These are phyloP conservation scores for Golubevia sp. DNA, from an alignment of 1,284 basidiomycete genomes.

Conservation along the genomic window DNA sequence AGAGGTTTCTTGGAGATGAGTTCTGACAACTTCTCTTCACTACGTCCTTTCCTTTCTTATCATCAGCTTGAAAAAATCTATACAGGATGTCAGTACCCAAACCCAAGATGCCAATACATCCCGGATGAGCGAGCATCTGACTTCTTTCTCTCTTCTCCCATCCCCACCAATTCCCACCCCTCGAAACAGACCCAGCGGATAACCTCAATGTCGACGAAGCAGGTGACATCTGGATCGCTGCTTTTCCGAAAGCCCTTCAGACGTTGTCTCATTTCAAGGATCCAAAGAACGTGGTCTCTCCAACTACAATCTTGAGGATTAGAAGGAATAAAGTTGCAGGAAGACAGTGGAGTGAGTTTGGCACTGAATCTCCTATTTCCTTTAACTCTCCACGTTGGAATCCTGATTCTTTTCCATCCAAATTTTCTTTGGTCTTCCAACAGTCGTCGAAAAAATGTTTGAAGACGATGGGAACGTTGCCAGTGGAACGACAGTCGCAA, in stretches of 20 bases:
- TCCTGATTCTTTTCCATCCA: too few species aligned
- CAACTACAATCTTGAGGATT: neutral
- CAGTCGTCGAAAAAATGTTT: neutral
- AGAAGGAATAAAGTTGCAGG: neutral
- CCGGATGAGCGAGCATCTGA: too few species aligned
- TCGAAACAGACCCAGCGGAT: constrained; percentile 22
- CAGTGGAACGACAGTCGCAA: neutral
- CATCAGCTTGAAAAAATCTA: too few species aligned
- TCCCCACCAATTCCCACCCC: too few species aligned
- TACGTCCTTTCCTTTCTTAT: too few species aligned
- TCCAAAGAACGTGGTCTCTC: too few species aligned
- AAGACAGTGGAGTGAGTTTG: neutral
- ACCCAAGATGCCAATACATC: too few species aligned
- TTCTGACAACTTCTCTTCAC: too few species aligned
- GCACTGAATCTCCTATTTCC: neutral
- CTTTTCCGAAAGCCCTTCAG: constrained; percentile 26
- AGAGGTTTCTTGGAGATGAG: too few species aligned
- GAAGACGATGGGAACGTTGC: neutral
- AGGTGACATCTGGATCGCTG: constrained; percentile 29
- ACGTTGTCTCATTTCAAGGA: constrained; percentile 3
- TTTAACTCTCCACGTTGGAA: neutral
- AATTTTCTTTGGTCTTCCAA: neutral
- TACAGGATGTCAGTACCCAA: too few species aligned
- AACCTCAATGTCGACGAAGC: constrained; percentile 35
- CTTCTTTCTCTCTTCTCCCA: too few species aligned